Evolutionary conservation across 441 rosid genomes (phyloP), one percentile per base, ranked within the genome.

Genomic region (Gossypium davidsonii): DNA sequence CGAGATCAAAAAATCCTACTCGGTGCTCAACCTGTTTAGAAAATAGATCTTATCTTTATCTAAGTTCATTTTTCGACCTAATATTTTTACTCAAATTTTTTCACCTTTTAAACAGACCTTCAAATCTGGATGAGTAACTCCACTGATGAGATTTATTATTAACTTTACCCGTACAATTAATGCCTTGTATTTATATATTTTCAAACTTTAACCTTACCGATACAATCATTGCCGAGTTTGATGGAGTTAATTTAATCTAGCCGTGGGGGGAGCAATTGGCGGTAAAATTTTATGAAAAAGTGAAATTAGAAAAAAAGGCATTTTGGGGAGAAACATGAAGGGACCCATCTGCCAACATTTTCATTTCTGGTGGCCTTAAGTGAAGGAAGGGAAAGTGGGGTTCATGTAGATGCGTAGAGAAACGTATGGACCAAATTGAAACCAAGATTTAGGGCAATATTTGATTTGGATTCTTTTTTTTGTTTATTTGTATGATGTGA

Each of bases 1-100:
- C 5, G 28, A 3, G 31, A 28, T 3, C 0, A 28, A 3, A 28
- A 28, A 28, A 3, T 28, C 31, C 1, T 3, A 28, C 31, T 0
- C 1, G 1, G 4, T 28, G 5, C 5, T 28, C 1, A 0, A 28
- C 31, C 0, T 3, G 1, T 3, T 28, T 28, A 28, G 0, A 28
- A 28, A 28, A 28, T 0, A 28, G 0, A 28, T 28, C 1, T 28
- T 28, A 26, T 28, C 0, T 28, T 28, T 28, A 1, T 28, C 0
- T 0, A 28, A 28, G 0, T 0, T 0, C 0, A 28, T 28, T 3
- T 28, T 3, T 28, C 0, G 0, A 3, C 0, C 1, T 28, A 3
- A 3, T 3, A 28, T 28, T 28, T 28, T 28, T 28, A 28, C 0
- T 28, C 5, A 28, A 28, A 0, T 4, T 0, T 0, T 3, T 26